Evolutionary conservation across 495 filamentous ascomycete species (phyloP).

Genomic region (Glonium stellatum): DNA sequence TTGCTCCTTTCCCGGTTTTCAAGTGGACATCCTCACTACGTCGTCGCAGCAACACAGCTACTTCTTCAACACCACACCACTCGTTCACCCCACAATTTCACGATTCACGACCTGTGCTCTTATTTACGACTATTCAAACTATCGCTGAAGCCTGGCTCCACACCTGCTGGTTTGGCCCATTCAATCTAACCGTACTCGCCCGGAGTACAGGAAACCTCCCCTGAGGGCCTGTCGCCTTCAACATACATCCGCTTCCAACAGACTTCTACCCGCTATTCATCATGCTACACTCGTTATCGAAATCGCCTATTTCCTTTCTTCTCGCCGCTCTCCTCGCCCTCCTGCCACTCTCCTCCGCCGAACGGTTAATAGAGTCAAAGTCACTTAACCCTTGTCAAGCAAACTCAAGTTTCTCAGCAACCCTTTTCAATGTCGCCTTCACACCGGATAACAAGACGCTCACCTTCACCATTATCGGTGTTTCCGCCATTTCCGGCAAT

Average conservation of each 20-base stretch:
- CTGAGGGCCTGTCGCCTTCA: constrained; percentile 10
- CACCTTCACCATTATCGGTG: constrained; percentile 68
- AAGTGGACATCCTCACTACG: constrained; percentile 6
- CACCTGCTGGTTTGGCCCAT: constrained; percentile 25
- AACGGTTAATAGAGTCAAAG: constrained; percentile 33
- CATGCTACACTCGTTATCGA: constrained; percentile 27
- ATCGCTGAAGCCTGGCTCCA: background rate
- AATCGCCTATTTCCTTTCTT: constrained; percentile 17
- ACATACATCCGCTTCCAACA: background rate
- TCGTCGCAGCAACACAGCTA: constrained; percentile 18
- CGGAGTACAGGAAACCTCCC: constrained; percentile 15
- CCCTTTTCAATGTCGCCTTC: constrained; percentile 74
- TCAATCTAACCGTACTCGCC: constrained; percentile 16
- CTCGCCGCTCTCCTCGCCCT: constrained; percentile 22
- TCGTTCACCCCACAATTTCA: constrained; percentile 7
- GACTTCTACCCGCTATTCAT: background rate
- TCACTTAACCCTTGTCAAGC: constrained; percentile 39
- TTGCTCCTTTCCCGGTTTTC: constrained; percentile 13
- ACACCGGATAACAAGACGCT: constrained; percentile 67
- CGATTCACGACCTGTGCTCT: background rate
- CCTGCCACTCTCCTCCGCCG: constrained; percentile 30
- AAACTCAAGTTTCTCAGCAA: constrained; percentile 78
- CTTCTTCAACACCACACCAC: constrained; percentile 10
- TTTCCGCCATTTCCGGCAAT: constrained; percentile 78
- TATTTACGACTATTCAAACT: background rate